A percentile compares a stretch with the other conserved stretches of the same genome.
phyloP scores from a whole-genome alignment of 805 yeast species.

The Hanseniaspora guilliermondii region DNA sequence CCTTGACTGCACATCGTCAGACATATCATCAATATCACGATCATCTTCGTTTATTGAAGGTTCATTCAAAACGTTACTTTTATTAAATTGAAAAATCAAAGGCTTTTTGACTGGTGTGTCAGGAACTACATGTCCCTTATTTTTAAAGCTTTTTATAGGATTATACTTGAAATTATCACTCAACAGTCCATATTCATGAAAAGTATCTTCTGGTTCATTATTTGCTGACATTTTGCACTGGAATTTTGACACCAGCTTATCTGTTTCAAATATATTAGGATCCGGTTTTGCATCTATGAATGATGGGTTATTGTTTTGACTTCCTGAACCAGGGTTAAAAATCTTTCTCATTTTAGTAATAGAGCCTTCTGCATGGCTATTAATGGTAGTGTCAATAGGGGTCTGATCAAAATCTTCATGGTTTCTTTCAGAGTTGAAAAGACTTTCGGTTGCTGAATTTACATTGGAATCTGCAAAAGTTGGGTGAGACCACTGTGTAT shows the following conservation, averaged over 20 bases:
- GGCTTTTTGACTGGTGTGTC: slow-evolving; percentile 17
- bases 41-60: neutral
- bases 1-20: neutral
- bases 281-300: slow-evolving; percentile 21
- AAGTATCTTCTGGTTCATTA: slow-evolving; percentile 12
- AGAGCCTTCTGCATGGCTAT: slow-evolving; percentile 12
- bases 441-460: neutral
- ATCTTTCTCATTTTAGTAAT: slow-evolving; percentile 2
- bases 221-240: neutral
- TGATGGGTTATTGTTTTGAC: slow-evolving; percentile 10
- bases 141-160: slow-evolving; percentile 14
- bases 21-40: neutral
- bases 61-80: neutral
- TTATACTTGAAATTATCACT: slow-evolving; percentile 1
- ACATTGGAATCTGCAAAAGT: neutral
- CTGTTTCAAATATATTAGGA: slow-evolving; percentile 21
- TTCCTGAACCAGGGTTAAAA: neutral
- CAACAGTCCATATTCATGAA: slow-evolving; percentile 14
- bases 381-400: slow-evolving; percentile 6
- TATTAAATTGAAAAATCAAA: neutral
- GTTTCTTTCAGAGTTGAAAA: too few relatives aligned
- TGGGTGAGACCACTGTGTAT: neutral
- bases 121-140: slow-evolving; percentile 16
- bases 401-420: neutral
- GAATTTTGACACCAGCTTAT: slow-evolving; percentile 25